phyloP scores from a whole-genome alignment of 2,329 filamentous ascomycete genomes.

The Colletotrichum lindemuthianum region DNA sequence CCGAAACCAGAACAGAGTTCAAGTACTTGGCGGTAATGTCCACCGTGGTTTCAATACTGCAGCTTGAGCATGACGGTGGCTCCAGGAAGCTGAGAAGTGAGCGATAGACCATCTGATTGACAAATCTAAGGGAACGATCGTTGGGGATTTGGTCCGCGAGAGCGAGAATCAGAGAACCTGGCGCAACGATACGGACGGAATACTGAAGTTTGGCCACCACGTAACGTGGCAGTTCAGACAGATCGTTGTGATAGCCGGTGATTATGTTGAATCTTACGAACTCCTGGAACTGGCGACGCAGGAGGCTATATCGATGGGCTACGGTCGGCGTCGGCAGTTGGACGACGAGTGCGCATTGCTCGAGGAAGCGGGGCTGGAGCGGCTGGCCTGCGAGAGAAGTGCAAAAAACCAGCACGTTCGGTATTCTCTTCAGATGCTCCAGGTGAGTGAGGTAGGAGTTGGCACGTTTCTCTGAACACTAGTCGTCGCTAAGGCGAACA shows the following conservation, averaged over 20 bases:
- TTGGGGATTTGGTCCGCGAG: no score
- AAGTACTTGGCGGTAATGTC: no score
- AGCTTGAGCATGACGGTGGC: no score
- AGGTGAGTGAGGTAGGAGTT: background rate
- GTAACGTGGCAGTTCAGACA: no score
- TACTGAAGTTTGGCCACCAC: no score
- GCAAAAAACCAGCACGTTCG: background rate
- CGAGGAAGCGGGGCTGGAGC: background rate
- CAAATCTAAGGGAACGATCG: no score
- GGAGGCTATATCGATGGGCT: background rate
- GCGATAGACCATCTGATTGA: no score
- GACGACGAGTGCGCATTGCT: background rate
- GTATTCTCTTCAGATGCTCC: background rate
- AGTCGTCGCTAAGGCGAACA: background rate
- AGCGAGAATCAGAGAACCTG: no score
- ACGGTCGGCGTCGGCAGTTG: background rate
- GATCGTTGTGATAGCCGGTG: background rate
- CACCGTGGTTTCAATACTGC: no score
- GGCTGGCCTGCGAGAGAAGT: background rate
- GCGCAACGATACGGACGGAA: no score
- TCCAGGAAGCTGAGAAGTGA: no score
- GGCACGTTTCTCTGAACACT: background rate
- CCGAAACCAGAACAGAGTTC: no score
- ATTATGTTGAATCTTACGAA: background rate
- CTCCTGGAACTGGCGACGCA: background rate